Evolutionary conservation across 2,329 filamentous ascomycete genomes (phyloP).

Genomic region (Paracamarosporium sp.): DNA sequence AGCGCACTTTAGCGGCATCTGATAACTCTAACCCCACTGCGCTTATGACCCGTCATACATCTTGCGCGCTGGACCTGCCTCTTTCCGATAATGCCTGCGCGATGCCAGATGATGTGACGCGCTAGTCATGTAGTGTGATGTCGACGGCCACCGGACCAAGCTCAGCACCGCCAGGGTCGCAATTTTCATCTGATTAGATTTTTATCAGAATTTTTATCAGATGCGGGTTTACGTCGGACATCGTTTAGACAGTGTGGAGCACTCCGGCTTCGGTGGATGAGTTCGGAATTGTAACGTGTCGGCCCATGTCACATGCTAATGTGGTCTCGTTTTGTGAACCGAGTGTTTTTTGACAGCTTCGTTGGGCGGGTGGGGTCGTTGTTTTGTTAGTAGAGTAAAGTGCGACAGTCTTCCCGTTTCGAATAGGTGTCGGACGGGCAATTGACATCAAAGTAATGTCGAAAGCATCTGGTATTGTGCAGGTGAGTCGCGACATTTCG

Average conservation of each 20-base stretch:
- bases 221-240: slow-evolving; percentile 12
- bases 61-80: slow-evolving; percentile 27
- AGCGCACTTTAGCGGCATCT: slow-evolving; percentile 32
- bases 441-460: too few relatives aligned
- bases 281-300: neutral
- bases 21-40: slow-evolving; percentile 34
- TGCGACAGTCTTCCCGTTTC: too few relatives aligned
- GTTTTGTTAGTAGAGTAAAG: too few relatives aligned
- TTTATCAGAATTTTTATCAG: slow-evolving; percentile 1
- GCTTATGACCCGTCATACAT: slow-evolving; percentile 3
- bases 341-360: too few relatives aligned
- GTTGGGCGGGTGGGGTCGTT: too few relatives aligned
- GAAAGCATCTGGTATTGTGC: too few relatives aligned
- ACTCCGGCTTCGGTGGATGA: neutral
- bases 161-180: too few relatives aligned
- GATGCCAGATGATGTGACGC: neutral
- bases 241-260: neutral
- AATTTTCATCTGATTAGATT: slow-evolving; percentile 8
- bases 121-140: slow-evolving; percentile 8
- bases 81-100: slow-evolving; percentile 17
- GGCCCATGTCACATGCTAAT: neutral
- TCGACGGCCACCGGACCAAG: neutral
- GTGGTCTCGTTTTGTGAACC: too few relatives aligned
- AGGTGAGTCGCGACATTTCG: too few relatives aligned
- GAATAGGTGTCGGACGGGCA: too few relatives aligned